Evolutionary conservation across 129 eudicot species (phyloP), one percentile per base, ranked within the genome.

Genomic region (Ambrosia trifida): DNA sequence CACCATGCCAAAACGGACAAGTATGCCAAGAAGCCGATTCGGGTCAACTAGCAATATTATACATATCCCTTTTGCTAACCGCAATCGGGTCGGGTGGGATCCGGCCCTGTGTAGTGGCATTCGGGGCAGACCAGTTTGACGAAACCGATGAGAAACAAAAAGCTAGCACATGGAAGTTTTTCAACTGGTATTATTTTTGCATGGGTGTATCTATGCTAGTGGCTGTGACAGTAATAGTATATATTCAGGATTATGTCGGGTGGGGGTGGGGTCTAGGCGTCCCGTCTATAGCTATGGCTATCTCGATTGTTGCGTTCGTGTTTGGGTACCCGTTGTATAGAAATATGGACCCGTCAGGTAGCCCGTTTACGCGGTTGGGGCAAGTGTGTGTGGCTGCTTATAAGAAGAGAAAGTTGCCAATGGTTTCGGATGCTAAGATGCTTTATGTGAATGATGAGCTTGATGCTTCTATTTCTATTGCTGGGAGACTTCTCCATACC

Each of bases 121-220:
- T 84, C 53, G 93, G 81, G 40, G 93, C 93, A 3, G 89, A 87
- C 79, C 93, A 87, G n/a, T 87, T 87, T 59, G 87, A 87, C 49
- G 77, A 70, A 63, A 60, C 78, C 11, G 71, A 84, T 3, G 75
- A 80, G 18, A 76, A 72, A 19, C 74, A 76, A 4, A 70, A 81
- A 24, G 59, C 86, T 13, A 52, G 64, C 62, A 79, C 76, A 9
- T 79, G 87, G 89, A 84, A 81, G 24, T 81, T 87, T 66, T 84
- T 87, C 75, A 84, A 84, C 17, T 84, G 86, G 89, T 86, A 80
- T 54, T 72, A 76, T 56, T 77, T 84, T 50, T 81, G 85, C 85
- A 72, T 82, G 81, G 88, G 86, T 14, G 64, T 30, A 28, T 73
- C 89, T 8, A 70, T 70, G 44, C 81, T 87, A 6, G 51, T 74